Evolutionary conservation across 331 rosid genomes (phyloP), one percentile per base, ranked within the genome.

Genomic region (Arachis monticola): DNA sequence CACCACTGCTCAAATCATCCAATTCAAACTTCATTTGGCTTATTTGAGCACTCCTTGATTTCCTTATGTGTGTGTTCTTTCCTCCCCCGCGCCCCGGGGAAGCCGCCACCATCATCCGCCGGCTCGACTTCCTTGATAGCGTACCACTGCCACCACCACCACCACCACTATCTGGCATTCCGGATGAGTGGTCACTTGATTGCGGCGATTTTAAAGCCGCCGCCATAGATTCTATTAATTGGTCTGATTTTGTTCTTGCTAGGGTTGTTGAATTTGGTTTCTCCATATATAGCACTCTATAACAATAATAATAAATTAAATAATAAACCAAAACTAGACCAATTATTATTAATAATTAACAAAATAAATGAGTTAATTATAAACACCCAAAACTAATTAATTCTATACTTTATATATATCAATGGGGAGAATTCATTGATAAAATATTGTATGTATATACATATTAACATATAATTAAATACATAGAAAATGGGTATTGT

Each of bases 11-110:
- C 55, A 92, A 51, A 17, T 95, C 99, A 64, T 89, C 98, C 17
- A 92, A 8, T 1, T 92, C 98, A 8, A 89, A 32, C 88, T 87
- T 95, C 79, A 95, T 35, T 71, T 74, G 79, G 12, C 64, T 64
- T 12, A 74, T 74, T 4, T 95, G 99, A 47, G 96, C 41, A 27
- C 30, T 97, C 74, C 96, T 82, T 0, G 93, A 85, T 88, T 95
- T 95, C 82, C 99, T 90, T 42, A 95, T 95, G 83, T 90, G 99
- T 0, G 96, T 64, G 88, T 89, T 90, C 78, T 48, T 90, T 12
- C 85, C 74, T 5, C 74, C 72, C 58, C 85, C 72, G 1, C 88
- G 85, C 1, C 93, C 89, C 6, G 96, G 93, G 0, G 96, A 88
- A 3, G 83, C 87, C 51, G 50, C 77, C 64, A 77, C 77, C 85